Base-by-base conservation (phyloP, 805 yeast genomes). In the Yarrowia sp. region DNA sequence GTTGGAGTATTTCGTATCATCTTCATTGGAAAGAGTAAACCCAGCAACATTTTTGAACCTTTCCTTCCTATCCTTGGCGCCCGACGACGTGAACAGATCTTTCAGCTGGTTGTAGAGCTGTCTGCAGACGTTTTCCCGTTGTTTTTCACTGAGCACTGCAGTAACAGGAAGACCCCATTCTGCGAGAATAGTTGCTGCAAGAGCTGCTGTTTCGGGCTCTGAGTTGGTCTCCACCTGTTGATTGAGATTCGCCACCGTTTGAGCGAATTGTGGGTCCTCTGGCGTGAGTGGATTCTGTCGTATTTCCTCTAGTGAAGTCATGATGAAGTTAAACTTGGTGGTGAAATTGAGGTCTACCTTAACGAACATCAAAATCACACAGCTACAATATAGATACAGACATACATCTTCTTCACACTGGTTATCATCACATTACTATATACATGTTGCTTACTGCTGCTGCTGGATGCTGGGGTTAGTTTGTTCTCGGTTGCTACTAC, bases 391-490 rank as follows among this genome's bases (percentile, higher is more conserved):
- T 17, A 3, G 6, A 4, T 38, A 38, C 42, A 4, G 4, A 42
- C 9, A 13, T 17, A 39, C 7, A 42, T 18, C 11, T 43, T 6
- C 18, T 22, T 22, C 28, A 22, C 3, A 3, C 28, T 22, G n/a
- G n/a, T n/a, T 31, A 38, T 38, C 60, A 39, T 39, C 36, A n/a
- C 36, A 31, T 39, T 55, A 39, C 61, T 55, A 55, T 55, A 55
- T 55, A 55, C 61, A 55, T 18, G 36, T 55, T 41, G 38, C 61
- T 55, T 55, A 55, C 61, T 55, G 61, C 64, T 58, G 64, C 51
- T 58, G 50, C 51, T 58, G 64, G 64, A 58, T 58, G 51, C 64
- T 58, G 28, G n/a, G 51, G 64, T 58, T 58, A 58, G 64, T 58
- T 11, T 8, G 9, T 32, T 43, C 11, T 28, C 13, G 41, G 11